Percentiles rank a stretch among this genome's conserved stretches.
These are phyloP conservation scores for Fusarium setosum DNA, from an alignment of 2,329 filamentous ascomycete species.

Conservation along the genomic window DNA sequence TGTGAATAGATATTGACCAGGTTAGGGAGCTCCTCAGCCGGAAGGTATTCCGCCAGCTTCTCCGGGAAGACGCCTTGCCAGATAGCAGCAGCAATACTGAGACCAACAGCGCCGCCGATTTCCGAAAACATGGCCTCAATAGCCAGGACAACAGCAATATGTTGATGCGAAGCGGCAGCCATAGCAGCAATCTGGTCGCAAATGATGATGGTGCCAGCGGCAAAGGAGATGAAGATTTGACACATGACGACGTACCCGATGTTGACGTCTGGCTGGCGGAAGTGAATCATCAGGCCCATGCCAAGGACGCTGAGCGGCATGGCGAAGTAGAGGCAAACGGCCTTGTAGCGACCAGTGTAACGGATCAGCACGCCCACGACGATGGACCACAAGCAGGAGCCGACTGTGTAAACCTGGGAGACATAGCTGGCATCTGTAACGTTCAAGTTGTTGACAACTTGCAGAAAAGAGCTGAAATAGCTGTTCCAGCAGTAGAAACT, in stretches of 20 bases:
- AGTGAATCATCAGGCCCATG: conserved; percentile 13
- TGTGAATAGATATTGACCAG: conserved; percentile 54
- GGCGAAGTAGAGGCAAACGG: conserved; percentile 17
- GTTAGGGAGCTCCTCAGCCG: conserved; percentile 42
- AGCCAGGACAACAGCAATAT: neutral
- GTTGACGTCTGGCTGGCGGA: neutral
- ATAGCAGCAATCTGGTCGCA: neutral
- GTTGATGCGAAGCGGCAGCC: conserved; percentile 17
- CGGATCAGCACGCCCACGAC: conserved; percentile 14
- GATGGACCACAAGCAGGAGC: conserved; percentile 44
- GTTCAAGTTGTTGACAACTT: conserved; percentile 51
- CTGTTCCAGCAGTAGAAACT: conserved; percentile 51
- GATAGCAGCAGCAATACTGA: conserved; percentile 6
- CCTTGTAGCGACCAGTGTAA: conserved; percentile 26
- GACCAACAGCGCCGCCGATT: conserved; percentile 2
- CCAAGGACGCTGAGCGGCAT: conserved; percentile 17
- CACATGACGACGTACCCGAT: conserved; percentile 14
- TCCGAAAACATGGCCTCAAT: neutral
- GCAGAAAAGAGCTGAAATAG: conserved; percentile 54
- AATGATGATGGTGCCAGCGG: conserved; percentile 4
- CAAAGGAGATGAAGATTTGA: conserved; percentile 15
- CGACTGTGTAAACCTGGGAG: conserved; percentile 50
- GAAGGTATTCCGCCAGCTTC: conserved; percentile 52
- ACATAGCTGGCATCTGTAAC: conserved; percentile 52
- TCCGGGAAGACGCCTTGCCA: conserved; percentile 49